These are phyloP conservation scores for Termitomyces sp. DNA, from an alignment of 768 basidiomycete species.

Conservation along the genomic window DNA sequence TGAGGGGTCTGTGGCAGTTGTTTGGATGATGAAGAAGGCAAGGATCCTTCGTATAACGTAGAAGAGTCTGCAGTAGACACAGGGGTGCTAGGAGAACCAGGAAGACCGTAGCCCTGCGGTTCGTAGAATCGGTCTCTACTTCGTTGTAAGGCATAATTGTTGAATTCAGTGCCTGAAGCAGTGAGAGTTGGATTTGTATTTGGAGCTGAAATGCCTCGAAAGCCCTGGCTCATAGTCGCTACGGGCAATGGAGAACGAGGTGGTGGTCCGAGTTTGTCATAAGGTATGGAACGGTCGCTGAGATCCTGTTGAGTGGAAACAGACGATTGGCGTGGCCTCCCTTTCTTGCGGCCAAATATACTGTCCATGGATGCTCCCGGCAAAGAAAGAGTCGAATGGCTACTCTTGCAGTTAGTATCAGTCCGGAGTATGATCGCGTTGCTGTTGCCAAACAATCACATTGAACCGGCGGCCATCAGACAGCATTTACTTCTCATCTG, in stretches of 20 bases:
- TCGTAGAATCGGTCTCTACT: constrained; percentile 50
- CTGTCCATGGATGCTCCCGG: constrained; percentile 45
- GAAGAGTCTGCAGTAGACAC: constrained; percentile 54
- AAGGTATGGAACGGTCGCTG: constrained; percentile 63
- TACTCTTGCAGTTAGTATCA: background rate
- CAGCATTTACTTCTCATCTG: too few species aligned
- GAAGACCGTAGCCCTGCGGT: constrained; percentile 30
- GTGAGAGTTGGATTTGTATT: constrained; percentile 82
- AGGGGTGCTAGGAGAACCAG: constrained; percentile 47
- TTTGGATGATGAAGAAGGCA: constrained; percentile 26
- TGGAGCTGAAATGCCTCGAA: constrained; percentile 72
- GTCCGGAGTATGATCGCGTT: background rate
- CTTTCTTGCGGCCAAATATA: constrained; percentile 62
- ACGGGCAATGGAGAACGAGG: constrained; percentile 57
- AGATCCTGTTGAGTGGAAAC: constrained; percentile 56
- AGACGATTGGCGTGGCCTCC: constrained; percentile 58
- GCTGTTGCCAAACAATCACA: constrained; percentile 7
- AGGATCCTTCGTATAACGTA: constrained; percentile 50
- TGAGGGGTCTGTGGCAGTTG: constrained; percentile 29
- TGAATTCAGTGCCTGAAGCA: constrained; percentile 65
- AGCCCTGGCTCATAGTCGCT: constrained; percentile 48
- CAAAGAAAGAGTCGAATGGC: background rate
- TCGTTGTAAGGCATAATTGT: constrained; percentile 49
- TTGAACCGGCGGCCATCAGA: background rate
- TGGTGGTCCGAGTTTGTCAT: constrained; percentile 59